phyloP scores from a whole-genome alignment of 2,329 filamentous ascomycete species.

The Leptographium radiaticola region DNA sequence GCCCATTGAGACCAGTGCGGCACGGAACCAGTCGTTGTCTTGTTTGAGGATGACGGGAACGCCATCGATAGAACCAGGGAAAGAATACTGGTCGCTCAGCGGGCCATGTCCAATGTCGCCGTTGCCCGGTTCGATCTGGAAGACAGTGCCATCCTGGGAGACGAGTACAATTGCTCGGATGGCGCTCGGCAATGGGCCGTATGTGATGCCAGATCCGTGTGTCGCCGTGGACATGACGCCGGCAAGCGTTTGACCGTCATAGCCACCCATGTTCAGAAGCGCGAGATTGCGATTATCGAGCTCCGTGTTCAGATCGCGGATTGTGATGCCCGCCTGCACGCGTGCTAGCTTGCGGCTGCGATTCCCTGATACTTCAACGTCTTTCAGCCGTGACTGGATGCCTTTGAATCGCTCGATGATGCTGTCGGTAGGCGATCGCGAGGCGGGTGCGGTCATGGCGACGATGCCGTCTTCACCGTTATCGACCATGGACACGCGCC shows the following conservation, averaged over 20 bases:
- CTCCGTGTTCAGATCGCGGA: conserved; percentile 14
- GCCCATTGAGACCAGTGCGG: conserved; percentile 14
- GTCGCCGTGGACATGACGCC: conserved; percentile 15
- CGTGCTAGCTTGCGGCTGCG: conserved; percentile 10
- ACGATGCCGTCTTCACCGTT: conserved; percentile 10
- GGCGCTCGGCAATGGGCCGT: conserved; percentile 11
- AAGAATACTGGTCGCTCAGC: conserved; percentile 12
- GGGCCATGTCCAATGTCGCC: conserved; percentile 4
- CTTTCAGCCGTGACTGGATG: neutral
- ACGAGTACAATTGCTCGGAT: conserved; percentile 15
- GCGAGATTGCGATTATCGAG: conserved; percentile 14
- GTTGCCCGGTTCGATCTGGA: conserved; percentile 14
- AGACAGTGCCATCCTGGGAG: conserved; percentile 11
- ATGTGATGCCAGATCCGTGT: conserved; percentile 14
- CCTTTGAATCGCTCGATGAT: neutral
- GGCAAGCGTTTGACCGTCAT: conserved; percentile 15
- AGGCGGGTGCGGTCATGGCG: neutral
- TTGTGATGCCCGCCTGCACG: conserved; percentile 13
- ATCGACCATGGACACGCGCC: conserved; percentile 10
- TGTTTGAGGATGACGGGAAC: conserved; percentile 13
- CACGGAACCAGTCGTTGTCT: conserved; percentile 14
- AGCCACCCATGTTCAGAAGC: conserved; percentile 15
- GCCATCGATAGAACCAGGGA: conserved; percentile 9
- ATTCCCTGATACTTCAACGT: neutral
- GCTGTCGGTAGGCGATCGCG: neutral